Evolutionary conservation across 2,329 filamentous ascomycete genomes (phyloP).

Genomic region (Fusarium buharicum): DNA sequence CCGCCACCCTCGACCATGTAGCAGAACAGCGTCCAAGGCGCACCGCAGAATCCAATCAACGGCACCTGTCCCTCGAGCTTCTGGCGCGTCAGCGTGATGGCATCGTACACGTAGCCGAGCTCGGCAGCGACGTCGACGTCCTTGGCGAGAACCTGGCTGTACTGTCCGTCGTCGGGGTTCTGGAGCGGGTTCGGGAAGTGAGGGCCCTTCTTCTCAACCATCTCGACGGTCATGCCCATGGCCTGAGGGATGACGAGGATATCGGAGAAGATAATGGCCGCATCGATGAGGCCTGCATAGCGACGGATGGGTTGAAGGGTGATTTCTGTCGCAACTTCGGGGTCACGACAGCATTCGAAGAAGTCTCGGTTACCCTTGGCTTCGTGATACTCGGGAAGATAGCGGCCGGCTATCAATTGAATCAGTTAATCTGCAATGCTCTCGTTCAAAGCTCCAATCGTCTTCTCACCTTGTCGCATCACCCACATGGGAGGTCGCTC

Average conservation of each 20-base stretch:
- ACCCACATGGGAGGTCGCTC: conserved; percentile 98
- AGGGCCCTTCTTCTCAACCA: conserved; percentile 97
- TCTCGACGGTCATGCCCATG: conserved; percentile 98
- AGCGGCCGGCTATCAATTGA: conserved; percentile 78
- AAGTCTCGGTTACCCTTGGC: conserved; percentile 92
- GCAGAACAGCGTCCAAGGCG: conserved; percentile 95
- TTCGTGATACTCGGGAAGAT: conserved; percentile 97
- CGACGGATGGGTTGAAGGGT: conserved; percentile 96
- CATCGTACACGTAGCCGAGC: conserved; percentile 94
- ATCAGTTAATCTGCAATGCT: conserved; percentile 5
- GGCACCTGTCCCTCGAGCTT: conserved; percentile 91
- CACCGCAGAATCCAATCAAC: conserved; percentile 94
- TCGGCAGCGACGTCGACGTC: conserved; percentile 86
- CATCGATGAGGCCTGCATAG: conserved; percentile 89
- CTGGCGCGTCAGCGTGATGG: conserved; percentile 88
- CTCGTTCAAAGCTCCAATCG: conserved; percentile 6
- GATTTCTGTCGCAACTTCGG: conserved; percentile 91
- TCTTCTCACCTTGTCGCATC: conserved; percentile 90
- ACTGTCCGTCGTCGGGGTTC: conserved; percentile 84
- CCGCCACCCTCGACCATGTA: conserved; percentile 99
- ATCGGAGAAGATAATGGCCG: conserved; percentile 98
- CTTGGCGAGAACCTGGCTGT: conserved; percentile 77
- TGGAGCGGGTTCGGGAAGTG: conserved; percentile 89
- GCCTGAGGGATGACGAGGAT: conserved; percentile 98
- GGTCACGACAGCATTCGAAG: conserved; percentile 95